Evolutionary conservation across 2,329 filamentous ascomycete species (phyloP), one percentile per base, ranked within the genome.

Genomic region (Coniochaeta prunicola): DNA sequence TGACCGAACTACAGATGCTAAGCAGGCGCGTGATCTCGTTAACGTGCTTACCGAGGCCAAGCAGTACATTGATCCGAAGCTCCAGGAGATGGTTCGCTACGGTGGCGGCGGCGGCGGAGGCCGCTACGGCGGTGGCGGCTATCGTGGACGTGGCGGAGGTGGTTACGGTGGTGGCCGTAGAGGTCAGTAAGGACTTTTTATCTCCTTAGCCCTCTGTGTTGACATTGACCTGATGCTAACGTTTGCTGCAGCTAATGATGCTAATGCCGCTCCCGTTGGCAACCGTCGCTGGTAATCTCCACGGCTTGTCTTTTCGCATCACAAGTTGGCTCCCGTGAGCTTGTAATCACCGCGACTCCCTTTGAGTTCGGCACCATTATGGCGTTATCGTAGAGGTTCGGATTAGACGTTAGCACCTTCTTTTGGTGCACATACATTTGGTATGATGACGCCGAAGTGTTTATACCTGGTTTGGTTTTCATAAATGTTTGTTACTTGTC

Each of bases 11-110:
- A 6, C 58, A 92, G 90, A 94, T 79, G 85, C 89, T 69, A 94
- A 93, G 81, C 90, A 94, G 86, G 93, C 94, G 77, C 93, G 94
- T 83, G 94, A 99, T 79, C 87, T 99, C 72, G 88, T 99, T 68
- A 83, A 84, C 68, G 91, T 99, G 69, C 88, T 99, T 67, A 88
- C 88, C 71, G 94, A 99, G 79, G 92, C 94, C 66, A 97, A 97
- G 82, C 94, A 99, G 81, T 89, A 96, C 77, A 92, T 99, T 75
- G 94, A 97, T 70, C 94, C 94, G 71, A 89, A 92, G 74, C 88
- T 99, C 64, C 86, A 87, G 64, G 94, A 99, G 82, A 97, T 99
- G 94, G 87, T 86, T 67, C 90, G 94, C 74, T 97, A 92, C 73
- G 86, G 91, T 66, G 91, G 92, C 63, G 91, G 91, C 59, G 91